Evolutionary conservation across 805 yeast genomes (phyloP).

Genomic region (Candida adriatica): DNA sequence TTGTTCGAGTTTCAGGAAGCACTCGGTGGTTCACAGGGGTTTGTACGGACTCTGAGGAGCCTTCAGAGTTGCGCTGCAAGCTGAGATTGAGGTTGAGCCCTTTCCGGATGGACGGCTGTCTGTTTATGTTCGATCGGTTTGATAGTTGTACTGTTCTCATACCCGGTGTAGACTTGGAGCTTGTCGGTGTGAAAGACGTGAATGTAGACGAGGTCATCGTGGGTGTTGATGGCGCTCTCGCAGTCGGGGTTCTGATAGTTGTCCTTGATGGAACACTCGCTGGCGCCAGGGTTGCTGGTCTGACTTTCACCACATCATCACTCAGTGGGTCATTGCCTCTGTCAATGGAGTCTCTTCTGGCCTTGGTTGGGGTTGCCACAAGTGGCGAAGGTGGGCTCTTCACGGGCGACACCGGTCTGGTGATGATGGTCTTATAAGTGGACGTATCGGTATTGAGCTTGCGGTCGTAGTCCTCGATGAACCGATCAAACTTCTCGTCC

Average conservation of each 20-base stretch:
- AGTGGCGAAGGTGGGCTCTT: conserved; percentile 14
- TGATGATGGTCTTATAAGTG: conserved; percentile 20
- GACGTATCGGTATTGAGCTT: conserved; percentile 30
- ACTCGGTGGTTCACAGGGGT: background rate
- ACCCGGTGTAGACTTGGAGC: conserved; percentile 20
- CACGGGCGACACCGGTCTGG: conserved; percentile 4
- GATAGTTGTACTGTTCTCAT: conserved; percentile 10
- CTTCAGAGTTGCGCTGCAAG: conserved; percentile 8
- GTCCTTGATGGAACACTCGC: background rate
- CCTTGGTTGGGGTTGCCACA: conserved; percentile 22
- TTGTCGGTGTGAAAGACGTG: conserved; percentile 12
- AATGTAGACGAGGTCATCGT: conserved; percentile 1
- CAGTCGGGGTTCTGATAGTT: background rate
- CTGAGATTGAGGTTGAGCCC: conserved; percentile 21
- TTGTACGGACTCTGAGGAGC: background rate
- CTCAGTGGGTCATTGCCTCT: conserved; percentile 19
- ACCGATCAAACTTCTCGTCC: conserved; percentile 28
- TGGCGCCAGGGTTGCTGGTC: conserved; percentile 2
- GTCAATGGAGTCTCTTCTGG: conserved; percentile 18
- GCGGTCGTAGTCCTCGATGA: conserved; percentile 29
- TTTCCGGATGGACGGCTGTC: conserved; percentile 14
- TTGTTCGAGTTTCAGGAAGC: background rate
- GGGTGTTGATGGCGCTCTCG: background rate
- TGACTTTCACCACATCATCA: background rate
- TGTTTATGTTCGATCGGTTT: background rate